Evolutionary conservation across 2,329 filamentous ascomycete genomes (phyloP).

Genomic region (Aspergillus uvarum): DNA sequence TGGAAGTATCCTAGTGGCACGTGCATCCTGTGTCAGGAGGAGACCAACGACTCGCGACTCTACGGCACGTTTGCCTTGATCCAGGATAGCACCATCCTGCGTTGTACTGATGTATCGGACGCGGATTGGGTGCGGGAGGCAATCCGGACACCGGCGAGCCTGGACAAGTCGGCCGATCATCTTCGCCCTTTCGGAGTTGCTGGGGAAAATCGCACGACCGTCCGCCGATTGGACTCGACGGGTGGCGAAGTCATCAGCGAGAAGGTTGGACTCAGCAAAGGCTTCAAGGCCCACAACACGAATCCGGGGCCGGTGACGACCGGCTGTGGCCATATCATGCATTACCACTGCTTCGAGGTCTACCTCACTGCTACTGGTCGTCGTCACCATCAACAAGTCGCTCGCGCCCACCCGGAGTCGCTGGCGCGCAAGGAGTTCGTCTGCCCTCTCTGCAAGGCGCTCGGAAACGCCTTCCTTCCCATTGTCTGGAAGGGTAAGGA

Average conservation of each 20-base stretch:
- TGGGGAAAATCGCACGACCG: conserved; percentile 74
- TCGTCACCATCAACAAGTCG: conserved; percentile 88
- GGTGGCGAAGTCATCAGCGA: conserved; percentile 72
- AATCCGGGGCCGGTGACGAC: conserved; percentile 77
- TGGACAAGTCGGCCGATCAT: conserved; percentile 80
- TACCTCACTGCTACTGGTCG: conserved; percentile 82
- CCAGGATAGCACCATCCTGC: conserved; percentile 78
- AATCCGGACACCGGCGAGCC: conserved; percentile 70
- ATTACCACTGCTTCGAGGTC: conserved; percentile 90
- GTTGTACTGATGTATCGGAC: conserved; percentile 81
- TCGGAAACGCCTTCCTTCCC: conserved; percentile 91
- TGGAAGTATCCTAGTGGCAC: conserved; percentile 93
- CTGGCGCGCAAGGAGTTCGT: conserved; percentile 82
- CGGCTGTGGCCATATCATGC: conserved; percentile 98
- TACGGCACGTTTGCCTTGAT: conserved; percentile 94
- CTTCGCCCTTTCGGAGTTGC: conserved; percentile 89
- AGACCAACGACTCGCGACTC: conserved; percentile 81
- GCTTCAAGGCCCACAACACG: conserved; percentile 70
- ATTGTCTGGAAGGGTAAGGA: conserved; percentile 94
- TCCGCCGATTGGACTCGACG: conserved; percentile 72
- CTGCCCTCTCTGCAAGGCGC: conserved; percentile 92
- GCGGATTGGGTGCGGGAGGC: conserved; percentile 82
- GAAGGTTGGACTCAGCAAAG: conserved; percentile 81
- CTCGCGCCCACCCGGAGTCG: conserved; percentile 86
- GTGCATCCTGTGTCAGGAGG: conserved; percentile 95